Conservation (phyloP, 2,329 filamentous ascomycete genomes). For the Chlorencoelia australis region DNA sequence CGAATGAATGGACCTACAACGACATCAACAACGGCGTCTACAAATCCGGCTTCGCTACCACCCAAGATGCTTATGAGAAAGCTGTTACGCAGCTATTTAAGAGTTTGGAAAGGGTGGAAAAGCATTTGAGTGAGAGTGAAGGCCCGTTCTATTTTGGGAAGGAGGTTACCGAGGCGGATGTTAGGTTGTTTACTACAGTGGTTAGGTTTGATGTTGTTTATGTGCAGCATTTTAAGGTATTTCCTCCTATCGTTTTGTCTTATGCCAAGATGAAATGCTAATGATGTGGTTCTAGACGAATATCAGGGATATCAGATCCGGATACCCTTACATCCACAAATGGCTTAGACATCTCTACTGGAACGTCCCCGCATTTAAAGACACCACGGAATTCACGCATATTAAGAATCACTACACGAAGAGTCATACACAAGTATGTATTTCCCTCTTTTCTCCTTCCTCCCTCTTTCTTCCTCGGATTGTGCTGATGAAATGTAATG, state of each 20-base stretch:
- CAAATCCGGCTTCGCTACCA: constrained; percentile 75
- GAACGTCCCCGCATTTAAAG: constrained; percentile 52
- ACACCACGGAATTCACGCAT: constrained; percentile 26
- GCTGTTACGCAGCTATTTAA: constrained; percentile 63
- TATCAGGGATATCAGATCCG: constrained; percentile 30
- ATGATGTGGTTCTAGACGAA: constrained; percentile 41
- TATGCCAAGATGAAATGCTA: neutral
- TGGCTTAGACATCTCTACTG: constrained; percentile 61
- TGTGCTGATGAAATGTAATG: constrained; percentile 20
- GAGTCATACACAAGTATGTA: constrained; percentile 42
- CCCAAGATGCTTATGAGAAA: constrained; percentile 71
- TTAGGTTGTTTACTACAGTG: constrained; percentile 58
- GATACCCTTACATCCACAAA: constrained; percentile 54
- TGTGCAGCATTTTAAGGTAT: constrained; percentile 76
- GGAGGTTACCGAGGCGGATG: constrained; percentile 69
- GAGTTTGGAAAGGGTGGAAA: constrained; percentile 66
- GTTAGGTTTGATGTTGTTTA: constrained; percentile 63
- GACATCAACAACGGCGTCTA: constrained; percentile 63
- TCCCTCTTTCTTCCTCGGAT: neutral
- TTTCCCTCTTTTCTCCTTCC: constrained; percentile 28
- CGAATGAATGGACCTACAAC: constrained; percentile 74
- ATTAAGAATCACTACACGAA: constrained; percentile 93
- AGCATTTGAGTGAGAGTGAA: constrained; percentile 43
- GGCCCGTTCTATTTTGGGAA: constrained; percentile 69
- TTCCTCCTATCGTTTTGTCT: constrained; percentile 38